Evolutionary conservation across 768 basidiomycete genomes (phyloP).

Genomic region (Strobilomyces confusus): DNA sequence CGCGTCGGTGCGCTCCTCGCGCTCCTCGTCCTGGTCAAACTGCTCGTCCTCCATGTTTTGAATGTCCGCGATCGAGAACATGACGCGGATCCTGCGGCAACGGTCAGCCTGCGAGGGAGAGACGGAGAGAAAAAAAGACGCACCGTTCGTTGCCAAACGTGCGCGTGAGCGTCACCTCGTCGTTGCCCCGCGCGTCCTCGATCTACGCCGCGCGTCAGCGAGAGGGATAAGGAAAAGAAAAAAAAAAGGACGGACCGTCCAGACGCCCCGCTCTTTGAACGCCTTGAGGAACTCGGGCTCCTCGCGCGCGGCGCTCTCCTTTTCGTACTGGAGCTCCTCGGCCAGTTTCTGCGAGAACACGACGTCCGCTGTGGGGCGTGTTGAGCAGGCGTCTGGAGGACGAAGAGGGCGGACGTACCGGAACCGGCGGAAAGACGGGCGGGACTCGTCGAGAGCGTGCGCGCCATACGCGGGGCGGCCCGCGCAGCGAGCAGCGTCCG

Average conservation of each 20-base stretch:
- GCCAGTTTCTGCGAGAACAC: slow-evolving; percentile 68
- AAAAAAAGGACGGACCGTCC: slow-evolving; percentile 50
- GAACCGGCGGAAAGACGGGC: slow-evolving; percentile 40
- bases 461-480: slow-evolving; percentile 15
- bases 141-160: slow-evolving; percentile 90
- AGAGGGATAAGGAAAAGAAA: not conserved
- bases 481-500: slow-evolving; percentile 15
- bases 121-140: slow-evolving; percentile 25
- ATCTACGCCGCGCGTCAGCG: slow-evolving; percentile 42
- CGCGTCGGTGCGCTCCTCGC: slow-evolving; percentile 26
- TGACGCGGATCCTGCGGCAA: slow-evolving; percentile 54
- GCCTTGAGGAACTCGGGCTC: slow-evolving; percentile 74
- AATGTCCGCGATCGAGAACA: slow-evolving; percentile 92
- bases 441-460: slow-evolving; percentile 40
- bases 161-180: slow-evolving; percentile 79
- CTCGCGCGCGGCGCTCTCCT: slow-evolving; percentile 44
- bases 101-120: too few relatives aligned
- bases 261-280: slow-evolving; percentile 71
- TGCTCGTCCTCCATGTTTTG: slow-evolving; percentile 43
- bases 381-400: not conserved
- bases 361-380: slow-evolving; percentile 54
- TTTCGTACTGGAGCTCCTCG: slow-evolving; percentile 86
- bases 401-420: slow-evolving; percentile 28
- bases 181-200: slow-evolving; percentile 63
- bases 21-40: slow-evolving; percentile 36